These are phyloP conservation scores for Eleusine indica DNA, from an alignment of 176 grass and related monocot species.

Conservation along the genomic window DNA sequence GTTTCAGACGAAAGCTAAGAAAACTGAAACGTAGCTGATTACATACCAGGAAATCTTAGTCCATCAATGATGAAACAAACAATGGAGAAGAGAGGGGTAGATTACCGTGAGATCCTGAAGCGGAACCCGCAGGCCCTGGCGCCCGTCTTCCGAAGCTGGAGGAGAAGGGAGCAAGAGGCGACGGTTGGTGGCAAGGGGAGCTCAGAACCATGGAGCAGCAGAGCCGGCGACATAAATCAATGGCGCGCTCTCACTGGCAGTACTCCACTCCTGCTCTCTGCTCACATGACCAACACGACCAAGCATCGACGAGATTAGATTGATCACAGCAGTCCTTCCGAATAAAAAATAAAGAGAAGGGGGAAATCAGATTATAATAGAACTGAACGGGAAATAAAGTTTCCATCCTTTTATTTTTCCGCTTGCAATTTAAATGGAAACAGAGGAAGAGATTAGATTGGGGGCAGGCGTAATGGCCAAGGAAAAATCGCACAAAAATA, in stretches of 20 bases:
- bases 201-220: conserved; percentile 56
- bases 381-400: not conserved
- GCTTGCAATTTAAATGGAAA: not conserved
- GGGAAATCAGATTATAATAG: not conserved
- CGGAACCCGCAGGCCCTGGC: conserved; percentile 11
- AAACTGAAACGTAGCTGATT: not conserved
- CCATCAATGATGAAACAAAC: not conserved
- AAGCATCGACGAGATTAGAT: not conserved
- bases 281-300: not conserved
- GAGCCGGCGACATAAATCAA: conserved; percentile 60
- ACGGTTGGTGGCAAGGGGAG: conserved; percentile 37
- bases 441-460: not conserved
- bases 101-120: conserved; percentile 54
- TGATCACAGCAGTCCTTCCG: not conserved
- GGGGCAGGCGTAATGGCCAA: not conserved
- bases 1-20: not conserved
- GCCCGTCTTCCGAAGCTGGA: conserved; percentile 39
- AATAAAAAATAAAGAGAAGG: not conserved
- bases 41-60: not conserved
- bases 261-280: conserved; percentile 25
- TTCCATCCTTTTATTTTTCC: not conserved
- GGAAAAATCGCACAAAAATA: not conserved
- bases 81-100: not conserved
- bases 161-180: conserved; percentile 36
- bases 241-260: not conserved